Conservation (phyloP, 805 yeast species). For the Teunomyces stri region DNA sequence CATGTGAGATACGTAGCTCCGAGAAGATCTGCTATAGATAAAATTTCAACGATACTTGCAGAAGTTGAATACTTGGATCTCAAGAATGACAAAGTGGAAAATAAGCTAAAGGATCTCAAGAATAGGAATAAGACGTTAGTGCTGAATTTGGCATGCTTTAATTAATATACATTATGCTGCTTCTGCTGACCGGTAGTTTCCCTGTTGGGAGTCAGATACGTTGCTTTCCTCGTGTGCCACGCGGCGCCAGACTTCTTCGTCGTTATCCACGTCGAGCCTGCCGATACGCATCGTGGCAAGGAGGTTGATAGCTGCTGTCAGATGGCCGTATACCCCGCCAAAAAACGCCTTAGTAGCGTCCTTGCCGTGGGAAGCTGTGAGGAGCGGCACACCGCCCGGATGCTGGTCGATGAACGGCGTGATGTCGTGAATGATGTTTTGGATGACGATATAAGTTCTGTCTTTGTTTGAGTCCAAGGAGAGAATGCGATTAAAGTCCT, state of each 20-base stretch:
- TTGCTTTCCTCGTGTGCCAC: constrained; percentile 63
- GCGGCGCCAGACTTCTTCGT: constrained; percentile 82
- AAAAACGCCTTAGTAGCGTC: constrained; percentile 93
- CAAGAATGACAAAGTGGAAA: too few species aligned
- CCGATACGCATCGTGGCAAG: constrained; percentile 94
- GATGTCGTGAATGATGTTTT: constrained; percentile 90
- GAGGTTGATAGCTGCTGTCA: constrained; percentile 88
- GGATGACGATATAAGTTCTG: constrained; percentile 72
- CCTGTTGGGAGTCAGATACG: constrained; percentile 15
- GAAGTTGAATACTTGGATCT: too few species aligned
- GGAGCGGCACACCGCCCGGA: constrained; percentile 87
- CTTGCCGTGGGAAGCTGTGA: constrained; percentile 80
- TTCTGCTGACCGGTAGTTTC: constrained; percentile 31
- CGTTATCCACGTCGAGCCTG: constrained; percentile 75
- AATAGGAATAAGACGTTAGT: too few species aligned
- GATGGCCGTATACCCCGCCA: constrained; percentile 92
- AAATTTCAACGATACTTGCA: too few species aligned
- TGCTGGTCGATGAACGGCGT: constrained; percentile 88
- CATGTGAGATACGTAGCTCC: too few species aligned
- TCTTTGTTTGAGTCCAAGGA: constrained; percentile 37
- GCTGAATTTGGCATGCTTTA: too few species aligned
- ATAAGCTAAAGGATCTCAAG: too few species aligned
- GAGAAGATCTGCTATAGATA: too few species aligned
- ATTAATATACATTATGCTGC: constrained; percentile 26
- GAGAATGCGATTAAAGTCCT: constrained; percentile 43